These are phyloP conservation scores for Kluyveromyces starmeri DNA, from an alignment of 805 yeast genomes.

Conservation along the genomic window DNA sequence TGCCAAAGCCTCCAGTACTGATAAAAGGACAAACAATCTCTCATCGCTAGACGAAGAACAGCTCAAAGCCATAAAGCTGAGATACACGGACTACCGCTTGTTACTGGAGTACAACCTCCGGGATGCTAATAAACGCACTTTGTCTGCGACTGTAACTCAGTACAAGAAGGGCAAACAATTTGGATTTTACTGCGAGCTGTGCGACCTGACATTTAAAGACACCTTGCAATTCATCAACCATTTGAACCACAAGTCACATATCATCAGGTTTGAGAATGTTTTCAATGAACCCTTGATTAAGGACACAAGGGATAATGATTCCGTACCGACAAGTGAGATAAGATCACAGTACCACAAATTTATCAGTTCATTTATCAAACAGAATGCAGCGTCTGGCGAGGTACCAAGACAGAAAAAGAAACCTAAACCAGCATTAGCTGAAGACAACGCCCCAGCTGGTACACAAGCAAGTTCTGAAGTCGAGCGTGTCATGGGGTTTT, in stretches of 20 bases:
- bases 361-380: slow-evolving; percentile 25
- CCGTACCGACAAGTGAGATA: slow-evolving; percentile 43
- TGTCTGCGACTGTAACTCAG: slow-evolving; percentile 25
- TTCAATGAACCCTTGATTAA: slow-evolving; percentile 26
- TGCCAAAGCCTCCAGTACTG: slow-evolving; percentile 30
- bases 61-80: slow-evolving; percentile 10
- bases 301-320: slow-evolving; percentile 30
- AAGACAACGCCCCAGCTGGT: neutral
- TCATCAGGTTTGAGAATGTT: slow-evolving; percentile 32
- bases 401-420: slow-evolving; percentile 9
- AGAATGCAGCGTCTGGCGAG: slow-evolving; percentile 28
- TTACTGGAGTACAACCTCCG: slow-evolving; percentile 20
- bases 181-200: slow-evolving; percentile 78
- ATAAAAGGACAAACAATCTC: slow-evolving; percentile 12
- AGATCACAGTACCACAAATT: slow-evolving; percentile 31
- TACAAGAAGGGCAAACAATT: slow-evolving; percentile 48
- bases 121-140: slow-evolving; percentile 28
- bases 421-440: no score
- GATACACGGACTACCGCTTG: slow-evolving; percentile 18
- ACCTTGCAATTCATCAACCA: slow-evolving; percentile 77
- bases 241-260: slow-evolving; percentile 65
- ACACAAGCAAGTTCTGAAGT: slow-evolving; percentile 22
- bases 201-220: slow-evolving; percentile 76
- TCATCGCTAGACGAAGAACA: slow-evolving; percentile 11
- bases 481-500: slow-evolving; percentile 48